Evolutionary conservation across 225 moss, liverwort and hornwort genomes (phyloP).

Genomic region (Asterella californica): DNA sequence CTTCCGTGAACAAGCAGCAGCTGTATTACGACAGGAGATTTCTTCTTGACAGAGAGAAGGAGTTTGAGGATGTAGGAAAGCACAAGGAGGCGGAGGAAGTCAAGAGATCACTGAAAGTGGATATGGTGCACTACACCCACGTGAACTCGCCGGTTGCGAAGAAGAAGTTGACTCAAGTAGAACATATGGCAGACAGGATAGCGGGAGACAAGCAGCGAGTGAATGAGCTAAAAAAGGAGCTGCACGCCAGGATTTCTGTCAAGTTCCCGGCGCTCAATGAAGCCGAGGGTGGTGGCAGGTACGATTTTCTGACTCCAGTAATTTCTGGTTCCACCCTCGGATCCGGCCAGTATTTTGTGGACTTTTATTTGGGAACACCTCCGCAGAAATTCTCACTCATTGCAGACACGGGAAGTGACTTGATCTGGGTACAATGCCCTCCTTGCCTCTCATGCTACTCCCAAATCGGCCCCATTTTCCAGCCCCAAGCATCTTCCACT

Average conservation of each 20-base stretch:
- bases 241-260: conserved; percentile 3
- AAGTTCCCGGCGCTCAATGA: conserved; percentile 8
- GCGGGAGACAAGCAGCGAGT: conserved; percentile 18
- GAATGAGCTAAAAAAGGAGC: conserved; percentile 18
- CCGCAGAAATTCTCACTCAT: conserved; percentile 73
- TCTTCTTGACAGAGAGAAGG: neutral
- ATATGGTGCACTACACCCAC: conserved; percentile 26
- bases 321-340: conserved; percentile 55
- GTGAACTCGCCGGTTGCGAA: neutral
- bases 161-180: neutral
- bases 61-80: conserved; percentile 1
- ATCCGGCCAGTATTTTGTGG: conserved; percentile 66
- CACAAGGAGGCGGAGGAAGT: conserved; percentile 5
- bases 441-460: conserved; percentile 51
- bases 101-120: neutral
- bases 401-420: conserved; percentile 76
- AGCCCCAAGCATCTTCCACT: conserved; percentile 44
- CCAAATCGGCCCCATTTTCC: conserved; percentile 49
- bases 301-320: conserved; percentile 56
- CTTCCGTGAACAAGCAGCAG: neutral
- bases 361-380: conserved; percentile 68
- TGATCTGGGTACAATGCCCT: conserved; percentile 67
- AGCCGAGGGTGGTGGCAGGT: conserved; percentile 16
- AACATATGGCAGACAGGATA: conserved; percentile 25
- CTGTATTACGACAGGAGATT: conserved; percentile 13